Conservation (phyloP, 305 asterid genomes). For the Fraxinus dipetala region DNA sequence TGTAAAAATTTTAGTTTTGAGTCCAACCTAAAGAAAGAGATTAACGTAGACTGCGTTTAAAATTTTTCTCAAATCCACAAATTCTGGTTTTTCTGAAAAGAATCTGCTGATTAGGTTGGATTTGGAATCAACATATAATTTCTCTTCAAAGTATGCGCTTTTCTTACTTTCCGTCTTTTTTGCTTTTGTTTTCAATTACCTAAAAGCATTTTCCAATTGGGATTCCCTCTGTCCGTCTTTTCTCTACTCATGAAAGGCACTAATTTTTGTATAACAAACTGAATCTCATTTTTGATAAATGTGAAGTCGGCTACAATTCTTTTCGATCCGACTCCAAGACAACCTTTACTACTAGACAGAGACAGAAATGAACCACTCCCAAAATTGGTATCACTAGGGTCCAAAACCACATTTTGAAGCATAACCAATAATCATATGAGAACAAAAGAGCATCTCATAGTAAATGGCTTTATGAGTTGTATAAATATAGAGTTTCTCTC, state of each 20-base stretch:
- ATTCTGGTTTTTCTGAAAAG: constrained; percentile 11
- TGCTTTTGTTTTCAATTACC: not conserved
- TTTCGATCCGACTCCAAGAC: not conserved
- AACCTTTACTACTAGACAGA: not conserved
- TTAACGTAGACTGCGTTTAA: not conserved
- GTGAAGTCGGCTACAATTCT: not conserved
- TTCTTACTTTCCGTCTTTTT: not conserved
- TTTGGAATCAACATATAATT: constrained; percentile 6
- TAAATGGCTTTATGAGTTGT: not conserved
- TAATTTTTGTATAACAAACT: not conserved
- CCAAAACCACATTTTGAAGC: constrained; percentile 18
- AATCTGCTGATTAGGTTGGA: constrained; percentile 14
- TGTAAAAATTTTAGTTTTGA: not conserved
- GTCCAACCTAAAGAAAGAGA: not conserved
- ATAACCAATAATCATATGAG: not conserved
- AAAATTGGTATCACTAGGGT: constrained; percentile 3
- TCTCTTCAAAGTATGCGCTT: not conserved
- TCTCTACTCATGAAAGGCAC: not conserved
- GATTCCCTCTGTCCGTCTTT: not conserved
- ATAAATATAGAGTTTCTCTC: not conserved
- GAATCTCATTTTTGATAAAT: not conserved
- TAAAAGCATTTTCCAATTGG: not conserved
- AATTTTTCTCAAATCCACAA: not conserved
- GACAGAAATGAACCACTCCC: not conserved
- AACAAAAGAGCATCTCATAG: constrained; percentile 36